Base-by-base conservation (phyloP, 2,329 filamentous ascomycete species). In the Neonectria magnoliae region DNA sequence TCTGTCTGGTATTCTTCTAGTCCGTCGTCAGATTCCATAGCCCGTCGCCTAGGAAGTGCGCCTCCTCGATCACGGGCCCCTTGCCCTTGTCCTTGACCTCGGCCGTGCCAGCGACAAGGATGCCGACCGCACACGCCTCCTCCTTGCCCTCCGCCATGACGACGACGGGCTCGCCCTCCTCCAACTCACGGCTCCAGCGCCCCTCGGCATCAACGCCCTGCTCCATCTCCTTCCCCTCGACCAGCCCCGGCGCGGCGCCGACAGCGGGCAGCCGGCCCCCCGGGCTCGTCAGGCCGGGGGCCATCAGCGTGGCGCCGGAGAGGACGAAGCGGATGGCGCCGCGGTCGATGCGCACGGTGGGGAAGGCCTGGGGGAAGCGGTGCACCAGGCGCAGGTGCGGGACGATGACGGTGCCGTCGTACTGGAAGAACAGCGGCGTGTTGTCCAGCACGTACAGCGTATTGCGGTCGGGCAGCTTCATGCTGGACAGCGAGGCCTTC, bases 321-420 rank as follows among this genome's bases (percentile, higher is more conserved):
- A 99, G 88, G 27, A 99, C 95, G 81, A 99, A 99, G 66, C 96
- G 93, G 76, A 99, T 98, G 5, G 96, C 96, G 67, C 96, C 96
- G 54, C 96, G 89, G 80, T 99, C 96, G 79, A 98, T 97, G 64
- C 94, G 91, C 62, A 99, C 85, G 57, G 88, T 91, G 18, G 92
- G 90, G 78, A 99, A 95, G 64, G 89, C 91, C 71, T 89, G 83
- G 10, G 96, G 96, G 82, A 95, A 98, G 72, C 91, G 88, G 84
- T 99, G 96, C 41, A 99, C 89, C 74, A 98, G 89, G 52, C 88
- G 88, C 13, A 99, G 90, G 80, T 98, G 96, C 1, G 96, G 96
- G 64, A 98, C 87, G 61, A 97, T 87, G 3, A 90, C 87, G 73
- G 91, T 88, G 76, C 90, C 78, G 80, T 88, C 88, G 76, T 94